Conservation (phyloP, 2,329 filamentous ascomycete species). For the Helicocarpus griseus region DNA sequence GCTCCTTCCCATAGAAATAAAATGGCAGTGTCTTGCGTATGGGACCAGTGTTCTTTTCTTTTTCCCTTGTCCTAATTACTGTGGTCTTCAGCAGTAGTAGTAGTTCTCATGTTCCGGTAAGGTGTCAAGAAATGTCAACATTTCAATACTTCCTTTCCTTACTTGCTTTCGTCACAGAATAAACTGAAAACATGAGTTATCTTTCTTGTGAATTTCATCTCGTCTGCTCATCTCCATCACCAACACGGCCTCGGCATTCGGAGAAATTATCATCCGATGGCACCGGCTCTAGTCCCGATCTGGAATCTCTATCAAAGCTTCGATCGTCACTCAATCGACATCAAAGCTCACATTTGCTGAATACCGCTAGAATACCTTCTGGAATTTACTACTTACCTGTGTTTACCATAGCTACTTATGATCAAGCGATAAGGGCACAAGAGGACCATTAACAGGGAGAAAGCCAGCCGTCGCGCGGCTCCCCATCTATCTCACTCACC, state of each 20-base stretch:
- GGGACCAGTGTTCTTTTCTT: no score
- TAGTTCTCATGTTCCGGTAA: no score
- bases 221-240: no score
- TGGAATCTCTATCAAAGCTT: background rate
- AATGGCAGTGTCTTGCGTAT: no score
- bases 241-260: background rate
- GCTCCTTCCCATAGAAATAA: background rate
- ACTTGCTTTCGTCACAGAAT: no score
- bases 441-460: background rate
- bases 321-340: background rate
- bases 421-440: background rate
- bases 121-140: no score
- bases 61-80: no score
- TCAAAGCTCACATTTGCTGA: background rate
- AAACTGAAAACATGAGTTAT: no score
- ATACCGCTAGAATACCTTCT: background rate
- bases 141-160: no score
- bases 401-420: background rate
- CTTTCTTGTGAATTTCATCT: no score
- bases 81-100: no score
- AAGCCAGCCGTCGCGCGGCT: conserved; percentile 1
- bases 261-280: background rate
- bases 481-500: conserved; percentile 14
- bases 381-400: background rate
- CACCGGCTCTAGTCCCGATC: background rate